phyloP scores from a whole-genome alignment of 1,284 basidiomycete genomes.

The Cystobasidium pallidum region DNA sequence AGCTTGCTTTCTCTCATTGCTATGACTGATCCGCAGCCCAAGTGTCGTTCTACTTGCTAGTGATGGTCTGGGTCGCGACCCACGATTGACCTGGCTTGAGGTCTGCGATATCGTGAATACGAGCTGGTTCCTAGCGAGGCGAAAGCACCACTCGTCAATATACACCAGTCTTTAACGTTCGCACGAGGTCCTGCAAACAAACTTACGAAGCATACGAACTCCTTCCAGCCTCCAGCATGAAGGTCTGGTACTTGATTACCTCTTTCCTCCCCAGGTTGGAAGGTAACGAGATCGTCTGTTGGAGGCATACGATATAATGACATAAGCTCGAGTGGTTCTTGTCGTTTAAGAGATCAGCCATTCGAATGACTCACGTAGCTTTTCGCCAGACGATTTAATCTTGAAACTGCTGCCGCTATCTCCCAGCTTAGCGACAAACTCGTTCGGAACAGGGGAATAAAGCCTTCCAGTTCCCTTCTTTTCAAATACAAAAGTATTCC shows the following conservation, averaged over 20 bases:
- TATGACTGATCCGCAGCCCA: neutral
- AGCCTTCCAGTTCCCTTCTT: constrained; percentile 53
- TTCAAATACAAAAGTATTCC: constrained; percentile 48
- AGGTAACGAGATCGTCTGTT: constrained; percentile 51
- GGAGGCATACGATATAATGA: neutral
- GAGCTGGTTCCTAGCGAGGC: constrained; percentile 19
- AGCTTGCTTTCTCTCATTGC: neutral
- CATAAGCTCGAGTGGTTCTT: too few species aligned
- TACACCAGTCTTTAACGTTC: too few species aligned
- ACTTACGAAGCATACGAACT: constrained; percentile 56
- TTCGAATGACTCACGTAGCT: constrained; percentile 43
- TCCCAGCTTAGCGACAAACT: constrained; percentile 37
- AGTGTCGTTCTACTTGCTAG: neutral
- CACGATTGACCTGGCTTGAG: constrained; percentile 17
- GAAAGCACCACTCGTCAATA: too few species aligned
- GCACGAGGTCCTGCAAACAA: too few species aligned
- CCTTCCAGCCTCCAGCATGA: constrained; percentile 54
- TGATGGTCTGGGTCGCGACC: constrained; percentile 20
- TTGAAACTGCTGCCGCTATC: constrained; percentile 44
- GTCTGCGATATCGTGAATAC: constrained; percentile 24
- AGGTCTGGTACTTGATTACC: constrained; percentile 56
- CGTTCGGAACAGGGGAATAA: constrained; percentile 49
- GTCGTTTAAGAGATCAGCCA: too few species aligned
- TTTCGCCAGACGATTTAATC: constrained; percentile 48
- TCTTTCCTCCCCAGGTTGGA: constrained; percentile 57